Evolutionary conservation across 208 protist genomes (phyloP).

Genomic region (Trypanosoma rangeli): DNA sequence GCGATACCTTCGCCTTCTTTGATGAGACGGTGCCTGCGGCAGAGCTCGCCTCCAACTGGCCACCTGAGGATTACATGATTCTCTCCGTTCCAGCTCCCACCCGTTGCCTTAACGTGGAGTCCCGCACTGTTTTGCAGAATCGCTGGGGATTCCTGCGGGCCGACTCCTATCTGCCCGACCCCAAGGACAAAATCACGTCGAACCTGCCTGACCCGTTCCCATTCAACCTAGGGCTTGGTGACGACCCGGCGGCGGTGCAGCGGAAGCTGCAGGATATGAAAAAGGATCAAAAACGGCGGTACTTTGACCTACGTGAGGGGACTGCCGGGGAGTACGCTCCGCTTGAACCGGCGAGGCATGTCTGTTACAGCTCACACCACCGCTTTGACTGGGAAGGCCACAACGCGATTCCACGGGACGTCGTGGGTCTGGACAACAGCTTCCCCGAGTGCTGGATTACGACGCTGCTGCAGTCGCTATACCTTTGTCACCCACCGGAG

Average conservation of each 20-base stretch:
- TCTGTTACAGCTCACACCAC: constrained; percentile 84
- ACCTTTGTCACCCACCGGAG: constrained; percentile 80
- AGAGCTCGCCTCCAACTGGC: constrained; percentile 82
- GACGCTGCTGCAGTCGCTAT: constrained; percentile 79
- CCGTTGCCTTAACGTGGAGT: constrained; percentile 65
- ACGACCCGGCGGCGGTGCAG: constrained; percentile 76
- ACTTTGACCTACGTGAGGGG: constrained; percentile 50
- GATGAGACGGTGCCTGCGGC: constrained; percentile 42
- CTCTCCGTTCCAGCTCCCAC: constrained; percentile 76
- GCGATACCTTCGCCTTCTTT: constrained; percentile 55
- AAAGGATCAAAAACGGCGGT: constrained; percentile 76
- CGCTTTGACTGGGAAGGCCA: constrained; percentile 78
- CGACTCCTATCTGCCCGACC: constrained; percentile 78
- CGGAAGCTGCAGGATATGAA: constrained; percentile 69
- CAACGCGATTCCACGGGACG: constrained; percentile 78
- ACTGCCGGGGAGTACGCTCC: constrained; percentile 64
- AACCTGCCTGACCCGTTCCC: constrained; percentile 86
- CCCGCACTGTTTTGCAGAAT: constrained; percentile 53
- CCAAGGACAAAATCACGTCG: constrained; percentile 81
- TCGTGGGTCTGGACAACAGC: constrained; percentile 87
- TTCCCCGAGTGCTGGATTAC: constrained; percentile 90
- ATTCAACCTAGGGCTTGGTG: constrained; percentile 77
- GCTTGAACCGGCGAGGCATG: constrained; percentile 77
- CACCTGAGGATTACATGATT: constrained; percentile 89
- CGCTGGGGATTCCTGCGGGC: constrained; percentile 76